Percentiles rank a stretch among this genome's conserved stretches.
Evolutionary conservation across 805 yeast species (phyloP).

Genomic region (Kregervanrija delftensis): DNA sequence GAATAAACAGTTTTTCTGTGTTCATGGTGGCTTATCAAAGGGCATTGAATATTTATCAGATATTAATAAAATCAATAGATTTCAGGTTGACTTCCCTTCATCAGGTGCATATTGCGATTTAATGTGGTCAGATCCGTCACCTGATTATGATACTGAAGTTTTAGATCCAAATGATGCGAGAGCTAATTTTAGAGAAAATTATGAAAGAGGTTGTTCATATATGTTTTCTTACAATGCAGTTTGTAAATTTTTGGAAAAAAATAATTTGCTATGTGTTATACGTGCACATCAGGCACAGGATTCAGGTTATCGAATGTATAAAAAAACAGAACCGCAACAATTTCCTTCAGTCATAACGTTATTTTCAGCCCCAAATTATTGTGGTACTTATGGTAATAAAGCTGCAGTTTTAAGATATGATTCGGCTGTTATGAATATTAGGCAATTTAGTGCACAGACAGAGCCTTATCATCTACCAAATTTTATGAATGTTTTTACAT

Average conservation of each 20-base stretch:
- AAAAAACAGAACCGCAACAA: conserved; percentile 72
- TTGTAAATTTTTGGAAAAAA: conserved; percentile 69
- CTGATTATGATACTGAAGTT: conserved; percentile 65
- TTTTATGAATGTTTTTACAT: conserved; percentile 94
- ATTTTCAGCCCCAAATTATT: conserved; percentile 92
- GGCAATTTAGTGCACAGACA: conserved; percentile 87
- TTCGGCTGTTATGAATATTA: conserved; percentile 85
- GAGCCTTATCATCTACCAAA: conserved; percentile 98
- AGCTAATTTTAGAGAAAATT: conserved; percentile 51
- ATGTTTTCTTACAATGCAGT: conserved; percentile 81
- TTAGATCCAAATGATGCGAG: conserved; percentile 12
- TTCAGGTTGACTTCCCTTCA: conserved; percentile 82
- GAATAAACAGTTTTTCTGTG: conserved; percentile 92
- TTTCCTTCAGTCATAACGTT: conserved; percentile 87
- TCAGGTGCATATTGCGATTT: conserved; percentile 91
- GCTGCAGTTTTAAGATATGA: conserved; percentile 94
- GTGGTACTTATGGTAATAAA: conserved; percentile 87
- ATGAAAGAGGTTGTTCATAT: conserved; percentile 85
- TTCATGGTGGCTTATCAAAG: conserved; percentile 94
- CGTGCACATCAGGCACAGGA: conserved; percentile 98
- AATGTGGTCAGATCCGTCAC: conserved; percentile 95
- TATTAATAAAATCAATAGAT: conserved; percentile 63
- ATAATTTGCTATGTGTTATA: conserved; percentile 74
- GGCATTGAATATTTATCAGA: conserved; percentile 68
- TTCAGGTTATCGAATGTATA: conserved; percentile 93